Base-by-base conservation (phyloP, 2,329 filamentous ascomycete genomes). In the Graphilbum sp. region DNA sequence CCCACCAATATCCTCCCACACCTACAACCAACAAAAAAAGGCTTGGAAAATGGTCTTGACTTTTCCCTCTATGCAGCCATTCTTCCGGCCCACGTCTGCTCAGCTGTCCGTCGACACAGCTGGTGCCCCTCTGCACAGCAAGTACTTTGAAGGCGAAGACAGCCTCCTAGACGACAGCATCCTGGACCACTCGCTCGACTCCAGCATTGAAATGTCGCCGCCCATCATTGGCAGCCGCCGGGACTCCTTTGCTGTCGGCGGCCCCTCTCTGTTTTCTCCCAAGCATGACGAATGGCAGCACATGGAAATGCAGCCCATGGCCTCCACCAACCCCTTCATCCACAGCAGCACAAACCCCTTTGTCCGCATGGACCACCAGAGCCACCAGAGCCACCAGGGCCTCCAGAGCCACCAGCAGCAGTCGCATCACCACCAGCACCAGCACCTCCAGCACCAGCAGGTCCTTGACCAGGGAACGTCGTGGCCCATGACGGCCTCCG, bases 291-390 rank as follows among this genome's bases (percentile, higher is more conserved):
- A 74, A 47, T 78, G 72, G 73, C 67, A 71, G 43, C 66, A 70
- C 15, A 66, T 75, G 42, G 72, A 77, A 44, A 74, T 77, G 71
- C 72, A 75, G 54, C 70, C 70, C 15, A 59, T 74, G 40, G 66
- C 68, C 13, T 75, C 73, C 60, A 73, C 66, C 60, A 75, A 75
- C 59, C 73, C 73, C 36, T 87, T 81, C 61, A 69, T 77, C 11
- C 70, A 70, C 15, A 58, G 73, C 40, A 66, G 68, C 13, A 73
- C 66, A 60, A 75, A 75, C 59, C 73, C 73, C 36, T 87, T 81
- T 61, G 68, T 77, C 60, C 72, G 74, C 42, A 63, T 78, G 45
- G 67, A 72, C 40, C 63, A 43, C 49, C 63, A 60, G 50, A 53
- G 54, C 36, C 67, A 71, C 46, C 41, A 43, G 41, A 59, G 24